These are phyloP conservation scores for Noccaea caerulescens DNA, from an alignment of 345 rosid genomes.

Conservation along the genomic window DNA sequence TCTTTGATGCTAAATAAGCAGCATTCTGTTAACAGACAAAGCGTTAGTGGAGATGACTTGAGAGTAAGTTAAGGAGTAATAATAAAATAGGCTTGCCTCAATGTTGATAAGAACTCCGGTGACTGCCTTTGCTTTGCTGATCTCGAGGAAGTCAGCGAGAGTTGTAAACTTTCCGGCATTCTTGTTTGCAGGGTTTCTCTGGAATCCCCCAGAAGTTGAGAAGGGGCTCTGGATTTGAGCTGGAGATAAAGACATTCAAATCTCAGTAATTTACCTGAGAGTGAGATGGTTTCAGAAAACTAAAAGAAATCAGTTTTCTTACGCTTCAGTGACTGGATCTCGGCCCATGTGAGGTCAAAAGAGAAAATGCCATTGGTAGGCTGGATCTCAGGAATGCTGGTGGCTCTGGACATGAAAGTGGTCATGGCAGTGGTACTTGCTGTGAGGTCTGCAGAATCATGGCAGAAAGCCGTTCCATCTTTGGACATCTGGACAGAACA, in stretches of 20 bases:
- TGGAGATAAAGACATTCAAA: constrained; percentile 43
- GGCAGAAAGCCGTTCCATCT: constrained; percentile 85
- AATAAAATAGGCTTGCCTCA: constrained; percentile 47
- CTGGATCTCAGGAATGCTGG: constrained; percentile 70
- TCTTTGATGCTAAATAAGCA: constrained; percentile 80
- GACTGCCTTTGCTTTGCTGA: constrained; percentile 72
- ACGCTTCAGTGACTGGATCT: constrained; percentile 82
- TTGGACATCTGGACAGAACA: constrained; percentile 85
- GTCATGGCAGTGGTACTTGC: constrained; percentile 63
- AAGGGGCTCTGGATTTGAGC: constrained; percentile 77
- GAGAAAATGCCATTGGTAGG: constrained; percentile 70
- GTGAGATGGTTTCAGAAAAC: neutral
- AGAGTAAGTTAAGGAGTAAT: neutral
- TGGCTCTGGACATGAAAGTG: constrained; percentile 56
- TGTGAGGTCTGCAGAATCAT: constrained; percentile 62
- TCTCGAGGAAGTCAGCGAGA: constrained; percentile 64
- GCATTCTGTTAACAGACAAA: constrained; percentile 59
- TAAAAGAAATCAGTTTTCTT: constrained; percentile 17
- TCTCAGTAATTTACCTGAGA: neutral
- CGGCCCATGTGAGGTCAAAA: constrained; percentile 85
- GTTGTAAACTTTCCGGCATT: constrained; percentile 72
- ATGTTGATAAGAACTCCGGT: constrained; percentile 75
- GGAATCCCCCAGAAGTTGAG: constrained; percentile 35
- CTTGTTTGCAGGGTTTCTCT: constrained; percentile 69
- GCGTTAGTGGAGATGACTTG: neutral